Evolutionary conservation across 2,329 filamentous ascomycete species (phyloP).

Genomic region (Cladosporium sp.): DNA sequence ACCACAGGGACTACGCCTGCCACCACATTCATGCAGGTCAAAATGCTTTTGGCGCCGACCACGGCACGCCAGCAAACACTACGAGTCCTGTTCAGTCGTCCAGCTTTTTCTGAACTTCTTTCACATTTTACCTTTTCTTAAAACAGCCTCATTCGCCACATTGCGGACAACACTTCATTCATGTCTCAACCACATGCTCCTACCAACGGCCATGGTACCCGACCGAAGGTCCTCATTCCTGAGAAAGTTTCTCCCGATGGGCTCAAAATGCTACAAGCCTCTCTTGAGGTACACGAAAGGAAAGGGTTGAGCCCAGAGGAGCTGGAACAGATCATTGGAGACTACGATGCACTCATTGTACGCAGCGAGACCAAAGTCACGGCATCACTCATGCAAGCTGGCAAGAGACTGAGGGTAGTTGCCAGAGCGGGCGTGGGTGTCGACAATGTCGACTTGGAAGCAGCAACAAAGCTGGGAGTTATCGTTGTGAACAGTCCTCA

Average conservation of each 20-base stretch:
- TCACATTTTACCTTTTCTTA: background rate
- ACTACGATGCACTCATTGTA: slow-evolving; percentile 73
- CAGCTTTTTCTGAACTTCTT: background rate
- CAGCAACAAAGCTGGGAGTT: slow-evolving; percentile 68
- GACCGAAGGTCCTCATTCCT: slow-evolving; percentile 62
- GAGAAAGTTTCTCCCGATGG: slow-evolving; percentile 80
- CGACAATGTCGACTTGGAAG: slow-evolving; percentile 73
- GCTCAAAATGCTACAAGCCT: slow-evolving; percentile 61
- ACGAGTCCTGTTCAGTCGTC: background rate
- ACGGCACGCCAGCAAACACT: slow-evolving; percentile 6
- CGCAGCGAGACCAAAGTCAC: slow-evolving; percentile 81
- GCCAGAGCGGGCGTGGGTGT: slow-evolving; percentile 78
- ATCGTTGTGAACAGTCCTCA: slow-evolving; percentile 77
- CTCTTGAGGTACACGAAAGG: slow-evolving; percentile 66
- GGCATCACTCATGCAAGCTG: slow-evolving; percentile 60
- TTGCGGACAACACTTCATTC: background rate
- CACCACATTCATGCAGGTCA: slow-evolving; percentile 9
- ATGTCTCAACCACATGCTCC: slow-evolving; percentile 6
- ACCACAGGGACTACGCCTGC: background rate
- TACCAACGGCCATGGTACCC: slow-evolving; percentile 7
- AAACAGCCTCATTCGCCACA: background rate
- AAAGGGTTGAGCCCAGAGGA: slow-evolving; percentile 60
- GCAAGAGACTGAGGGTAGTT: slow-evolving; percentile 68
- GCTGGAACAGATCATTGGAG: slow-evolving; percentile 61
- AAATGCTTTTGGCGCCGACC: slow-evolving; percentile 3